These are phyloP conservation scores for Oropetium thomaeum DNA, from an alignment of 176 grass and related monocot species.

Conservation along the genomic window DNA sequence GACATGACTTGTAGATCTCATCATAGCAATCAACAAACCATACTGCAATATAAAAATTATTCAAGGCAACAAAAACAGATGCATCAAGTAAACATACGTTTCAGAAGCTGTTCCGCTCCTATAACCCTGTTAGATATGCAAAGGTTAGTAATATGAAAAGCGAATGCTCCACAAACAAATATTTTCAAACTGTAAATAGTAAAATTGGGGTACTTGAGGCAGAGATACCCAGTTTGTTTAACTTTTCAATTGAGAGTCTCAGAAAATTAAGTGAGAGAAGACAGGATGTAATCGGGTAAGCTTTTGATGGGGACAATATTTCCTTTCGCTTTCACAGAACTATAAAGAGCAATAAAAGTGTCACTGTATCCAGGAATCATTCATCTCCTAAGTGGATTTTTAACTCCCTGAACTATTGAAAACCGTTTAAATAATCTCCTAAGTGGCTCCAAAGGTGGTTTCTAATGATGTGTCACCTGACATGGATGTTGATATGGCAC, in stretches of 20 bases:
- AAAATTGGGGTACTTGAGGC: neutral
- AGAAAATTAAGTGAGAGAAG: neutral
- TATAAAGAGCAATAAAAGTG: neutral
- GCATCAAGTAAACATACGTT: constrained; percentile 57
- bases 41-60: neutral
- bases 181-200: neutral
- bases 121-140: constrained; percentile 69
- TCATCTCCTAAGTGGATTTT: no score
- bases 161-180: neutral
- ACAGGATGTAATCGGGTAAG: neutral
- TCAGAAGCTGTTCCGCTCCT: constrained; percentile 85
- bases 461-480: no score
- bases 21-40: constrained; percentile 27
- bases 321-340: neutral
- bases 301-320: neutral
- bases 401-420: no score
- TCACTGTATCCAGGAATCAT: neutral
- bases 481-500: no score
- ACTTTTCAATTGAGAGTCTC: neutral
- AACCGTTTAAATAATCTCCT: no score
- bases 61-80: neutral
- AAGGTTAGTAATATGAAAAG: constrained; percentile 35
- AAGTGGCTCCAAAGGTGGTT: no score
- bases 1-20: constrained; percentile 5
- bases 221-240: neutral